Evolutionary conservation across 768 basidiomycete genomes (phyloP), one percentile per base, ranked within the genome.

Genomic region (Rhizopogon sp.): DNA sequence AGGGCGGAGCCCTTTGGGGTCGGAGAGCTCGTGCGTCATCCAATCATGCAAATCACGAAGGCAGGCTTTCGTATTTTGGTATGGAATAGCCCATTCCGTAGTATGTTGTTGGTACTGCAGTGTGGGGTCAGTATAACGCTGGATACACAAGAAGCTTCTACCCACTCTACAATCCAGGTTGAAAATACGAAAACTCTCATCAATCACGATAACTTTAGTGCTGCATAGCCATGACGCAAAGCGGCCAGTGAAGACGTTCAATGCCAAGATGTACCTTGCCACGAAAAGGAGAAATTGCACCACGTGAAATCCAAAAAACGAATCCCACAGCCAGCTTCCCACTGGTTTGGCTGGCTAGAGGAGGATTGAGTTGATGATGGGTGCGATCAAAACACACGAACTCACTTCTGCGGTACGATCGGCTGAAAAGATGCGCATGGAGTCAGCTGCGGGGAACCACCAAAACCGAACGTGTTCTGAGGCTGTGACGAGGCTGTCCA

Each of bases 1-100:
- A 2, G 90, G 88, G 31, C 91, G 80, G 44, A 95, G 74, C 10
- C 95, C 96, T 43, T 81, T 60, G 0, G 86, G 81, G 65, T 89
- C 78, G 33, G 74, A 67, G 55, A 78, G 76, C 68, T 98, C 90
- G 40, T 73, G 66, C 29, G 81, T 76, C 22, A 96, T 71, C 87
- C 90, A 96, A 2, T 72, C 66, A 56, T 81, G 79, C 55, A 98
- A 74, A 57, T 87, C 90, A 35, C 71, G 70, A 50, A 99, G 77
- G 62, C 90, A 93, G 1, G 78, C 74, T 52, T 72, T 71, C 2
- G 93, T 79, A 51, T 82, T 72, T 43, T 79, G 73, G 60, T 86
- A 85, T 5, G 95, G 92, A 39, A 99, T 79, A 5, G 92, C 91
- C 87, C 93, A 96, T 72, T 99, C 97, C 10, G 91, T 93, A 2